Evolutionary conservation across 805 yeast species (phyloP).

Genomic region (Komagataella phaffii): DNA sequence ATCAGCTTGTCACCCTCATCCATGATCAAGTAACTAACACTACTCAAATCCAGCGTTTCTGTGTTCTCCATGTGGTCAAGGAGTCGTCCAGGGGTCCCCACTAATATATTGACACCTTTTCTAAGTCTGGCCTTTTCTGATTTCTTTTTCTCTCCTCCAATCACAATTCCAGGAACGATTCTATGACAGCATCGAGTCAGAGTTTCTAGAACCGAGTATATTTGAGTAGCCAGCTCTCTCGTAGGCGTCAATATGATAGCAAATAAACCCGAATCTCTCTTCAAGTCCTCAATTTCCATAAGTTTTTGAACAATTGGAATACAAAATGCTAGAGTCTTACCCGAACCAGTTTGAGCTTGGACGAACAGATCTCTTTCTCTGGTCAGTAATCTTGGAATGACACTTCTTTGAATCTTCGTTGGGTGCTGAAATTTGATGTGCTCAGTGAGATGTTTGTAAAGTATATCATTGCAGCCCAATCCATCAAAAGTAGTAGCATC

Average conservation of each 20-base stretch:
- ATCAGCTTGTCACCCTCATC: slow-evolving; percentile 96
- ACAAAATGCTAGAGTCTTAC: slow-evolving; percentile 82
- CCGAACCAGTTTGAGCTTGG: slow-evolving; percentile 97
- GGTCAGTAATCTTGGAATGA: slow-evolving; percentile 46
- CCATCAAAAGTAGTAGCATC: slow-evolving; percentile 61
- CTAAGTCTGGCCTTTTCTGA: slow-evolving; percentile 91
- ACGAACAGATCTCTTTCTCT: slow-evolving; percentile 60
- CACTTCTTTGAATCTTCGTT: slow-evolving; percentile 76
- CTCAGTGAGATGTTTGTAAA: slow-evolving; percentile 41
- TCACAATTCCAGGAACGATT: slow-evolving; percentile 89
- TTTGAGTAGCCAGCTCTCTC: slow-evolving; percentile 87
- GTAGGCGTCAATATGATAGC: slow-evolving; percentile 90
- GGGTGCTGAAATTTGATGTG: slow-evolving; percentile 51
- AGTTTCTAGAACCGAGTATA: slow-evolving; percentile 65
- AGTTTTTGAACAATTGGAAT: slow-evolving; percentile 72
- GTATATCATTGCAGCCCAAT: slow-evolving; percentile 45
- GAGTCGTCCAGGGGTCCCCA: slow-evolving; percentile 94
- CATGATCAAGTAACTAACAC: slow-evolving; percentile 74
- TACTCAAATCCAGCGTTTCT: slow-evolving; percentile 51
- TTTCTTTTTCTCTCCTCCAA: slow-evolving; percentile 97
- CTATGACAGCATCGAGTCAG: slow-evolving; percentile 68
- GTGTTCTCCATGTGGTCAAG: slow-evolving; percentile 94
- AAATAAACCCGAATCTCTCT: slow-evolving; percentile 70
- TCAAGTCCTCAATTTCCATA: slow-evolving; percentile 36
- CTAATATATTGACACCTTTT: slow-evolving; percentile 91